Base-by-base conservation (phyloP, 257 asterid genomes). In the Thymus mandschuricus region DNA sequence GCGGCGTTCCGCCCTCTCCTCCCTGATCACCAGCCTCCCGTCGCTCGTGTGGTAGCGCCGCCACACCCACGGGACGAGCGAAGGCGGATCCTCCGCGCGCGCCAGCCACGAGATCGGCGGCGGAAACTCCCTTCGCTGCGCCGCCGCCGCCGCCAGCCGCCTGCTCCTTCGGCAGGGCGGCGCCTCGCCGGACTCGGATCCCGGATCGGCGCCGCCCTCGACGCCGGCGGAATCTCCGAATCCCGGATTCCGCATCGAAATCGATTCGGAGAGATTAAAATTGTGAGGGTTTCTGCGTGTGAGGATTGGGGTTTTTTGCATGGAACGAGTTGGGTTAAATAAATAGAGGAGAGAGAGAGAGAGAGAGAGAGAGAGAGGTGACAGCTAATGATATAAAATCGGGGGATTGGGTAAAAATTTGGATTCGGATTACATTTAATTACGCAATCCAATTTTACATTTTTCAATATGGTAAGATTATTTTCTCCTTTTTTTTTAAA, bases 61-160 rank as follows among this genome's bases (percentile, higher is more conserved):
- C 96, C 88, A 75, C 70, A 83, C 83, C 92, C 94, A 81, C 59
- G 96, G 96, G 85, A 86, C 62, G 54, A 79, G 83, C 2, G 87
- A 74, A 1, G 79, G 79, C 4, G 68, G 79, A 40, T 77, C 76
- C 15, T 54, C 89, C 0, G 83, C 81, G 15, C 78, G 68, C 12
- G 70, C 82, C 48, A 85, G 78, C 76, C 74, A 78, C 1, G 96
- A 71, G 28, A 92, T 76, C 66, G 92, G 93, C 70, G 97, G 98
- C 0, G 97, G 97, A 52, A 74, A 82, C 12, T 75, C 79, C 61
- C 21, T 76, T 13, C 64, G 77, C 51, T 15, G 64, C 58, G 27
- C 70, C 67, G 60, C 66, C 58, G 27, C 70, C 67, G 60, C 59
- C 38, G 27, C 58, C 50, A 29, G 3, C 65, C 74, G 61, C 70